Percentiles rank a stretch among this genome's conserved stretches.
Conservation (phyloP, 306 rosid species). For the Inga laurina region DNA sequence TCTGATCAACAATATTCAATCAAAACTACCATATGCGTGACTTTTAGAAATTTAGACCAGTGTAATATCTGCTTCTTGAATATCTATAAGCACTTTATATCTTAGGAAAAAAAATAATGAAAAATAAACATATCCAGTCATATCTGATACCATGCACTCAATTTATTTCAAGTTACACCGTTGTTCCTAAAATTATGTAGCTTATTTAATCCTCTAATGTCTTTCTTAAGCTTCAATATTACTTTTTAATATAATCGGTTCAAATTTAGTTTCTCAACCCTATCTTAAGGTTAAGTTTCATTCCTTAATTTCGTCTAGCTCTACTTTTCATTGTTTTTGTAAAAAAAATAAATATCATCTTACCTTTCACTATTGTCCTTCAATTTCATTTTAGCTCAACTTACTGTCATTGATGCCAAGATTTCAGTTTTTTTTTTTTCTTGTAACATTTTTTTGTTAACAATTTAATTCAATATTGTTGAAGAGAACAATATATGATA, state of each 20-base stretch:
- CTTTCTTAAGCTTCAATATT: background rate
- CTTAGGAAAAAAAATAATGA: background rate
- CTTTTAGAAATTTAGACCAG: background rate
- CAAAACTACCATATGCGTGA: background rate
- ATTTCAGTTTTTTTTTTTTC: too few species aligned
- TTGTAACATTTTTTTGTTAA: too few species aligned
- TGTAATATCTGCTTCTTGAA: background rate
- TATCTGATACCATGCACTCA: background rate
- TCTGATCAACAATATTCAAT: background rate
- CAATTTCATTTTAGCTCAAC: too few species aligned
- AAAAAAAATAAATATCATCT: too few species aligned
- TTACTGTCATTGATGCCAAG: background rate
- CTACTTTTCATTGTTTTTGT: too few species aligned
- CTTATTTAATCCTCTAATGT: background rate
- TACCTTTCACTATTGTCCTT: too few species aligned
- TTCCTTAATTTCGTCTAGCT: too few species aligned
- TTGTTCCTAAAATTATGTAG: background rate
- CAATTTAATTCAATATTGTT: too few species aligned
- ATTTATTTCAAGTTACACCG: background rate
- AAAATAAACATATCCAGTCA: background rate
- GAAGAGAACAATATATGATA: too few species aligned
- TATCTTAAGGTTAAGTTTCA: too few species aligned
- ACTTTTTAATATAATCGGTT: too few species aligned
- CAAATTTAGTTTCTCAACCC: background rate
- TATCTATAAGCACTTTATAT: background rate